Evolutionary conservation across 2,329 filamentous ascomycete species (phyloP).

Genomic region (Xylariaceae sp.): DNA sequence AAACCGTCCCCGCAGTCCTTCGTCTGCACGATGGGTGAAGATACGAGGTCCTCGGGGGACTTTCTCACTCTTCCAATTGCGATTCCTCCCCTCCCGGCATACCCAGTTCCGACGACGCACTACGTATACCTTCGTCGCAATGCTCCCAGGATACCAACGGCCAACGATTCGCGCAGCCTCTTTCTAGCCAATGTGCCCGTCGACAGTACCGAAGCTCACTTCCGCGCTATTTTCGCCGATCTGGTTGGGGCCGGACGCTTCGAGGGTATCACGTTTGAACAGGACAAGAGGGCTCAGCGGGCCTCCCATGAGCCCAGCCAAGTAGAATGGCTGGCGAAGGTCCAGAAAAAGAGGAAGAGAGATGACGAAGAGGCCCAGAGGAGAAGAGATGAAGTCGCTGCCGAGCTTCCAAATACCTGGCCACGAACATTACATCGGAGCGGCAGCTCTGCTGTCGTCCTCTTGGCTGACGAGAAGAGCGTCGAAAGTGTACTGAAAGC

Average conservation of each 20-base stretch:
- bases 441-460: constrained; percentile 71
- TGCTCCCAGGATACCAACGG: constrained; percentile 67
- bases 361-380: constrained; percentile 28
- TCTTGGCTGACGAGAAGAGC: constrained; percentile 77
- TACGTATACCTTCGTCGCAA: constrained; percentile 84
- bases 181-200: constrained; percentile 87
- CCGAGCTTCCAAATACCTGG: constrained; percentile 65
- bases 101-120: constrained; percentile 58
- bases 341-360: constrained; percentile 45
- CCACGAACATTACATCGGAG: constrained; percentile 60
- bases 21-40: no score
- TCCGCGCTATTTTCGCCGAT: constrained; percentile 66
- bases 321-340: constrained; percentile 30
- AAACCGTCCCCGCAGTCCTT: no score
- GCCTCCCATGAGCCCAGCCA: constrained; percentile 37
- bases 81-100: constrained; percentile 57
- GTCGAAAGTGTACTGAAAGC: constrained; percentile 72
- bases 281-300: constrained; percentile 37
- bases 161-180: constrained; percentile 68
- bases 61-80: constrained; percentile 64
- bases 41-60: no score
- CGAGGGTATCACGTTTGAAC: constrained; percentile 69
- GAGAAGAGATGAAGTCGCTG: constrained; percentile 55
- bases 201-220: constrained; percentile 70
- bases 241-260: constrained; percentile 73